Evolutionary conservation across 441 rosid species (phyloP).

Genomic region (Croton setiger): DNA sequence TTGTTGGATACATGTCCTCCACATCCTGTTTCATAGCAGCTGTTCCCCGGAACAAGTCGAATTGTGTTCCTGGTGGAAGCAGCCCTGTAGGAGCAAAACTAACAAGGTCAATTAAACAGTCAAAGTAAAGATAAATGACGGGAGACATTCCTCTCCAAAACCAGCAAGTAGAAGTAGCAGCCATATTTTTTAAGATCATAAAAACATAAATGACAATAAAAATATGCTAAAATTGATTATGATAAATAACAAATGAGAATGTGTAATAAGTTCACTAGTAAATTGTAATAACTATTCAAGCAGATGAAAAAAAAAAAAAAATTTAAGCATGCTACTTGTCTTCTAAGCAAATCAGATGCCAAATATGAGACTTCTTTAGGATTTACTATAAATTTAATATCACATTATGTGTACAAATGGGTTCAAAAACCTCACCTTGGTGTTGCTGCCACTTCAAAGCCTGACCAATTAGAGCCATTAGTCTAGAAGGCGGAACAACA

Average conservation of each 20-base stretch:
- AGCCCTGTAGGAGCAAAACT: conserved; percentile 53
- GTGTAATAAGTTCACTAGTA: background rate
- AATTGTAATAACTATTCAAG: background rate
- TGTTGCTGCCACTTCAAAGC: conserved; percentile 99
- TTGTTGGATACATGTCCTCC: conserved; percentile 87
- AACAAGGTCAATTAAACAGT: conserved; percentile 4
- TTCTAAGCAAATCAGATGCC: conserved; percentile 1
- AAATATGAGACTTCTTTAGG: background rate
- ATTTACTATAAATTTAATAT: conserved; percentile 1
- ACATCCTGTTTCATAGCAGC: conserved; percentile 99
- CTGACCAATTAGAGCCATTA: conserved; percentile 98
- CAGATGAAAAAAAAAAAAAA: background rate
- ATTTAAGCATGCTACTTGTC: background rate
- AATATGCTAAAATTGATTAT: background rate
- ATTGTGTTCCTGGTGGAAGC: conserved; percentile 99
- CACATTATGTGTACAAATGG: background rate
- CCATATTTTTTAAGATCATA: background rate
- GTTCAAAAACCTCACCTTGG: conserved; percentile 59
- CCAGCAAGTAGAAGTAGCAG: background rate
- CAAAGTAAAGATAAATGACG: background rate
- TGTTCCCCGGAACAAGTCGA: conserved; percentile 96
- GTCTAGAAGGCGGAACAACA: conserved; percentile 96
- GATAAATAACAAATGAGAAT: background rate
- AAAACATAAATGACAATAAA: background rate
- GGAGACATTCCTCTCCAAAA: background rate